Evolutionary conservation across 768 basidiomycete genomes (phyloP).

Genomic region (Termitomyces sp.): DNA sequence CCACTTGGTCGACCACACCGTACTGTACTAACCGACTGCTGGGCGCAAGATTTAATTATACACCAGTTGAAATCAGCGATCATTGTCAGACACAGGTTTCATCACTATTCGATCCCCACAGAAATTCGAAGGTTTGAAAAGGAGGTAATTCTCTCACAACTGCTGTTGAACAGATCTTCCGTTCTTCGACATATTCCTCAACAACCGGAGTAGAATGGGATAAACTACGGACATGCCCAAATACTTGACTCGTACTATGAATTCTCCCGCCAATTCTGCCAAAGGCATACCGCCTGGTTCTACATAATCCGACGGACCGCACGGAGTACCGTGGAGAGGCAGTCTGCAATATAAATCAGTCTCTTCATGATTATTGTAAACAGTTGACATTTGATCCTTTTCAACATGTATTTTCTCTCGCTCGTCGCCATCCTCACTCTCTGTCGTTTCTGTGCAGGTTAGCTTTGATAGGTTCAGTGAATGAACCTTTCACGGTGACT

Average conservation of each 20-base stretch:
- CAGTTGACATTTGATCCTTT: not conserved
- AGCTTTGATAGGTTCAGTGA: not conserved
- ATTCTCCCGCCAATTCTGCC: not conserved
- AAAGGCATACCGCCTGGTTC: not conserved
- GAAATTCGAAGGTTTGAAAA: not conserved
- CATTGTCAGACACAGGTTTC: too few relatives aligned
- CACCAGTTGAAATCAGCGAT: not conserved
- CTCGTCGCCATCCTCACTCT: slow-evolving; percentile 11
- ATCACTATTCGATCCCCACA: not conserved
- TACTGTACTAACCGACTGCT: not conserved
- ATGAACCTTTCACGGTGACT: not conserved
- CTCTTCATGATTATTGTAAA: not conserved
- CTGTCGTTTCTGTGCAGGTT: slow-evolving; percentile 7
- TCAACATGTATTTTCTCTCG: not conserved
- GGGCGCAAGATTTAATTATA: not conserved
- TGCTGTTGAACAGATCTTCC: not conserved
- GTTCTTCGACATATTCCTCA: not conserved
- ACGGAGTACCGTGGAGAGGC: slow-evolving; percentile 1
- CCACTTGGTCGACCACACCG: too few relatives aligned
- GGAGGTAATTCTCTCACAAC: slow-evolving; percentile 13
- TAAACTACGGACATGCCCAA: slow-evolving; percentile 13
- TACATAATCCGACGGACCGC: not conserved
- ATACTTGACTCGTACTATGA: slow-evolving; percentile 2
- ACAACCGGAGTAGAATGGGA: slow-evolving; percentile 12
- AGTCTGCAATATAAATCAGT: slow-evolving; percentile 1